These are phyloP conservation scores for Solanum hybrid DNA, from an alignment of 305 asterid species.

Conservation along the genomic window DNA sequence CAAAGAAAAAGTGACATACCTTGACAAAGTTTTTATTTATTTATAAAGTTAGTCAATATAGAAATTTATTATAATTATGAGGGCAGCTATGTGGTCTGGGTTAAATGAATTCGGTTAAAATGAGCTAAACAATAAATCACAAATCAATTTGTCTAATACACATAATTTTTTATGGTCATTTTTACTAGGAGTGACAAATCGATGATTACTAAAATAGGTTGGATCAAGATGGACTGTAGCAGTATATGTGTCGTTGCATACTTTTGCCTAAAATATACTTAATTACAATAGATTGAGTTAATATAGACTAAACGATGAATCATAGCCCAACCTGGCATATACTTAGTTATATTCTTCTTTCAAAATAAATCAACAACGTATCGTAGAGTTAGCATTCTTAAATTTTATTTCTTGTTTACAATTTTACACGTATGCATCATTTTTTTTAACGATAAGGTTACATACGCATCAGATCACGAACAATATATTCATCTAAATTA, in stretches of 20 bases:
- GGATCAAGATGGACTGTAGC: neutral
- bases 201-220: neutral
- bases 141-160: accelerated
- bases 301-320: no score
- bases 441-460: neutral
- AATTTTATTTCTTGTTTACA: no score
- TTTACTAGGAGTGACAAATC: neutral
- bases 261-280: no score
- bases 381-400: neutral
- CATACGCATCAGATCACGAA: no score
- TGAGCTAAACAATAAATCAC: neutral
- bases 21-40: neutral
- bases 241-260: no score
- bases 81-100: accelerated
- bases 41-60: neutral
- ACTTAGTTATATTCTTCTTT: neutral
- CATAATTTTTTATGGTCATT: no score
- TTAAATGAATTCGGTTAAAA: neutral
- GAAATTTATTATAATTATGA: neutral
- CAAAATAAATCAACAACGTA: no score
- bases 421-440: neutral
- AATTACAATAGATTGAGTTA: no score
- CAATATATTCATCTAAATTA: no score
- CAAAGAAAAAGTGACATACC: neutral
- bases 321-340: no score